These are phyloP conservation scores for Taxawa tesnikishii DNA, from an alignment of 2,329 filamentous ascomycete species.

Conservation along the genomic window DNA sequence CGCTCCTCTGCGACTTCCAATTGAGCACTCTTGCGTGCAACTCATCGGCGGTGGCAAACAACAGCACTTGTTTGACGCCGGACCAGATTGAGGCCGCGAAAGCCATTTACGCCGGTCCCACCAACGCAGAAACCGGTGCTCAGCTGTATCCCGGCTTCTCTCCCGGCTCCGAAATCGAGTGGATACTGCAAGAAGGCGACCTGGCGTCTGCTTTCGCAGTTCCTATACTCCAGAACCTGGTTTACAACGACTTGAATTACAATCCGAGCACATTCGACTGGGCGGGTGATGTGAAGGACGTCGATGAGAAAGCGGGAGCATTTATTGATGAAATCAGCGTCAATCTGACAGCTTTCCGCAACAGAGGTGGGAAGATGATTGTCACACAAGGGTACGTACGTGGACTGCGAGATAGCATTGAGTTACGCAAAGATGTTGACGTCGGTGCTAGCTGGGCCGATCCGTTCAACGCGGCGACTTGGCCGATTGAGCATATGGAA, in stretches of 20 bases:
- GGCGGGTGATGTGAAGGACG: conserved; percentile 20
- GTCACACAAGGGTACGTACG: conserved; percentile 20
- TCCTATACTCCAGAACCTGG: conserved; percentile 30
- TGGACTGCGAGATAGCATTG: background rate
- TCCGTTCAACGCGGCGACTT: conserved; percentile 22
- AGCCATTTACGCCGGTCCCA: conserved; percentile 21
- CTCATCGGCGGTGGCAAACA: conserved; percentile 1
- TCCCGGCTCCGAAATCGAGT: conserved; percentile 26
- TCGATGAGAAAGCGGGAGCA: conserved; percentile 20
- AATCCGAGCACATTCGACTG: conserved; percentile 24
- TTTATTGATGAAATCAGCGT: conserved; percentile 26
- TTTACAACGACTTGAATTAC: conserved; percentile 25
- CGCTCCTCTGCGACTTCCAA: conserved; percentile 28
- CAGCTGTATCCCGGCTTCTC: conserved; percentile 28
- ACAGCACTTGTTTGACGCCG: conserved; percentile 18
- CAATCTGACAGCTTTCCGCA: conserved; percentile 18
- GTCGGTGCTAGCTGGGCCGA: conserved; percentile 26
- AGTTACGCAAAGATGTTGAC: background rate
- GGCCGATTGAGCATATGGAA: conserved; percentile 23
- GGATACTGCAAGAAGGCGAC: conserved; percentile 22
- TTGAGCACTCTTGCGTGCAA: conserved; percentile 20
- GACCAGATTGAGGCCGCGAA: conserved; percentile 19
- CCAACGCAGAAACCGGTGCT: conserved; percentile 10
- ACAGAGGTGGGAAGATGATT: conserved; percentile 24
- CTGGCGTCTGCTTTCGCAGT: conserved; percentile 23